Evolutionary conservation across 345 rosid species (phyloP).

Genomic region (Heritiera littoralis): DNA sequence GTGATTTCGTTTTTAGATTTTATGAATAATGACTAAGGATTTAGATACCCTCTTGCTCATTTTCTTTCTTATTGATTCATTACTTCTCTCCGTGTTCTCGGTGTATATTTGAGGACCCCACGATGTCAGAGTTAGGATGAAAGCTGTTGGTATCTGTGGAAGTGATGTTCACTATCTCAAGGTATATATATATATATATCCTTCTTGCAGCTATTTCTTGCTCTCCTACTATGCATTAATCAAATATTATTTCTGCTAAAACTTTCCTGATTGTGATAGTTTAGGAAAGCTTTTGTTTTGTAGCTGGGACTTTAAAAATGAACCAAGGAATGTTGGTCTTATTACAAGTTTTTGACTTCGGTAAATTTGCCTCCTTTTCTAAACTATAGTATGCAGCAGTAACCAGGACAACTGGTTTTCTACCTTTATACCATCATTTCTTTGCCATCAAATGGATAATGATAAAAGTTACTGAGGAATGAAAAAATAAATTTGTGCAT

Average conservation of each 20-base stretch:
- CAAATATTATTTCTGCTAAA: neutral
- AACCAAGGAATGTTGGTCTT: neutral
- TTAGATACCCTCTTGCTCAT: neutral
- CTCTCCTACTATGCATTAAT: neutral
- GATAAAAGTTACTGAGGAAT: neutral
- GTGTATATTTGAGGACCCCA: constrained; percentile 47
- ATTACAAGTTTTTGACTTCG: neutral
- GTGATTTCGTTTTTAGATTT: neutral
- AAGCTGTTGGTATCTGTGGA: constrained; percentile 90
- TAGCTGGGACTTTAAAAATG: neutral
- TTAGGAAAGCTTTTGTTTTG: neutral
- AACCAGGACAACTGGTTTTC: neutral
- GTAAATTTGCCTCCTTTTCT: constrained; percentile 1
- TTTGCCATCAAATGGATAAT: neutral
- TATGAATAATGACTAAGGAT: neutral
- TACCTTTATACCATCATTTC: neutral
- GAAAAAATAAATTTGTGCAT: neutral
- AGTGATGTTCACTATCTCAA: constrained; percentile 96
- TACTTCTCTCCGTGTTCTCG: neutral
- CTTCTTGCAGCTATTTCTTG: neutral
- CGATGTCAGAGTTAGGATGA: constrained; percentile 79
- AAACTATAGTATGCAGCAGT: neutral
- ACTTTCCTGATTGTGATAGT: neutral
- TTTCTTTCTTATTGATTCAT: constrained; percentile 7
- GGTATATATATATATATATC: constrained; percentile 34